Conservation (phyloP, 495 filamentous ascomycete species). For the Neurospora africana region DNA sequence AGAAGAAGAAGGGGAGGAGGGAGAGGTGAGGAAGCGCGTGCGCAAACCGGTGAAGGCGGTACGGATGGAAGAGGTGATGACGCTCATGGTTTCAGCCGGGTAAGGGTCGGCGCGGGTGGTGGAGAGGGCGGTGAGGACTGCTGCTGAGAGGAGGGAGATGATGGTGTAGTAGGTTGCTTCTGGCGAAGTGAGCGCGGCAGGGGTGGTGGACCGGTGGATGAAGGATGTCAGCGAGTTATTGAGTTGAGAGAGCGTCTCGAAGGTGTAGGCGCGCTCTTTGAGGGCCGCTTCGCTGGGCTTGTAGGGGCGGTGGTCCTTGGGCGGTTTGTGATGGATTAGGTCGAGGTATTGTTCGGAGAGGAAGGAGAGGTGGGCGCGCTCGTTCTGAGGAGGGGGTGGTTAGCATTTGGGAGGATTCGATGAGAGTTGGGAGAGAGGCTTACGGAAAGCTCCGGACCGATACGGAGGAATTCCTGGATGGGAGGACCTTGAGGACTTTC, state of each 20-base stretch:
- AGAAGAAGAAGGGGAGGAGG: neutral
- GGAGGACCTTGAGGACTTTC: slow-evolving; percentile 21
- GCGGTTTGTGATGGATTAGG: slow-evolving; percentile 28
- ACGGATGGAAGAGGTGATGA: slow-evolving; percentile 7
- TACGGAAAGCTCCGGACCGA: slow-evolving; percentile 33
- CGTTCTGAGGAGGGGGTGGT: slow-evolving; percentile 4
- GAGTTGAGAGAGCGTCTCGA: slow-evolving; percentile 17
- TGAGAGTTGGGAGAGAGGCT: neutral
- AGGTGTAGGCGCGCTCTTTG: slow-evolving; percentile 25
- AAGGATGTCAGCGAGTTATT: slow-evolving; percentile 24
- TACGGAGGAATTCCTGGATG: slow-evolving; percentile 30
- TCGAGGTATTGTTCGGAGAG: slow-evolving; percentile 35
- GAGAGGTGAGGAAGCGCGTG: slow-evolving; percentile 7
- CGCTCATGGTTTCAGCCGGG: slow-evolving; percentile 5
- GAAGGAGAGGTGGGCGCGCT: slow-evolving; percentile 29
- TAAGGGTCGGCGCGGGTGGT: slow-evolving; percentile 12
- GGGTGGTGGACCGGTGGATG: slow-evolving; percentile 10
- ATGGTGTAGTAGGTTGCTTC: slow-evolving; percentile 20
- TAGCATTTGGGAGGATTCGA: neutral
- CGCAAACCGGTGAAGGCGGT: slow-evolving; percentile 14
- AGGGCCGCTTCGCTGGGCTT: slow-evolving; percentile 22
- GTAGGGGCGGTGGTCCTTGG: slow-evolving; percentile 33
- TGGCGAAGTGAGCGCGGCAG: slow-evolving; percentile 12
- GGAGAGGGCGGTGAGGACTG: slow-evolving; percentile 13
- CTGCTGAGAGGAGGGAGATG: slow-evolving; percentile 19